Evolutionary conservation across 2,329 filamentous ascomycete genomes (phyloP), one percentile per base, ranked within the genome.

Genomic region (Calycina herbarum): DNA sequence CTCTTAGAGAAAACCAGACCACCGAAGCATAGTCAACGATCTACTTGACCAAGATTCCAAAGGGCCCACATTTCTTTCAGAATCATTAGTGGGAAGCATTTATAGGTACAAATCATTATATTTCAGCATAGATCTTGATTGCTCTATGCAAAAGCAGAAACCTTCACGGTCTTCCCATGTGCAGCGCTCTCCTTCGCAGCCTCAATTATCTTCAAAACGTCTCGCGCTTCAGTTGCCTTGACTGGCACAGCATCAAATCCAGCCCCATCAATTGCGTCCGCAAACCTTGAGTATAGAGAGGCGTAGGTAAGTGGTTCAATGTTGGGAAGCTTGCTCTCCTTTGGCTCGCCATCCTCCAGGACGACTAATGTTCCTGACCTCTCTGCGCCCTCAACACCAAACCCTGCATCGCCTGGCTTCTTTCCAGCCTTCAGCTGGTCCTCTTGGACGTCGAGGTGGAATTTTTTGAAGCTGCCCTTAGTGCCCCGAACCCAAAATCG

Each of bases 401-500:
- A 94, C 3, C 79, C 83, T 3, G 81, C 75, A 64, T 91, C 87
- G 0, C 82, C 82, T 6, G 87, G 86, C 75, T 82, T 83, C 70
- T 85, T 77, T 8, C 91, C 91, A 1, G 79, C 81, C 76, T 85
- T 85, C 62, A 94, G 82, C 76, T 93, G 89, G 64, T 88, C 86
- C 79, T 95, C 92, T 77, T 94, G 91, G 1, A 86, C 80, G 75
- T 95, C 92, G 1, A 94, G 81, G 63, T 83, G 81, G 48, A 80
- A 78, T 82, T 94, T 94, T 80, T 86, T 89, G 78, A 89, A 94
- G 73, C 85, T 90, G 0, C 90, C 92, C 77, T 89, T 87, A 20
- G 86, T 86, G 27, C 92, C 92, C 31, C 91, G 82, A 10, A 94
- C 82, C 91, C 91, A 94, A 81, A 89, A 94, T 48, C 91, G 81